Conservation (phyloP, 2,329 filamentous ascomycete genomes). For the Elsinoe ampelina region DNA sequence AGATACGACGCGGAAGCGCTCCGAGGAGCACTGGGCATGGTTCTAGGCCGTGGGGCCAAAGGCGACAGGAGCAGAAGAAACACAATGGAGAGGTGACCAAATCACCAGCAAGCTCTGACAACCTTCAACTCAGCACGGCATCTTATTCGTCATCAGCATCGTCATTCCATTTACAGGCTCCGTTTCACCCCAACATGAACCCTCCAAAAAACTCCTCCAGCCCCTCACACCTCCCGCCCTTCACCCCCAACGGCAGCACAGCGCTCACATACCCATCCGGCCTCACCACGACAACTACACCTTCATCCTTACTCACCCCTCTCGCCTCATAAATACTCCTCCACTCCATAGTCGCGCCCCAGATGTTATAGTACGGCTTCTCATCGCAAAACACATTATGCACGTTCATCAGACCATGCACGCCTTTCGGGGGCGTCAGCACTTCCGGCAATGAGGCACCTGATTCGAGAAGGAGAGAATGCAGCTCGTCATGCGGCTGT, state of each 20-base stretch:
- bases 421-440: slow-evolving; percentile 35
- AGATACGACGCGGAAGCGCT: slow-evolving; percentile 70
- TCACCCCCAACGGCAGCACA: slow-evolving; percentile 23
- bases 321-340: slow-evolving; percentile 45
- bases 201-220: slow-evolving; percentile 25
- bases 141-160: no score
- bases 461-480: slow-evolving; percentile 24
- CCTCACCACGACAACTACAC: slow-evolving; percentile 51
- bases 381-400: slow-evolving; percentile 41
- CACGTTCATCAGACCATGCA: slow-evolving; percentile 26
- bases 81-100: slow-evolving; percentile 35
- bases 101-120: not conserved
- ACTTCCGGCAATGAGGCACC: slow-evolving; percentile 27
- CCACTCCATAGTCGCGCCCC: slow-evolving; percentile 31
- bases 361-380: slow-evolving; percentile 27
- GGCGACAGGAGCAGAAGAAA: slow-evolving; percentile 48
- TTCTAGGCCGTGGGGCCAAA: slow-evolving; percentile 58
- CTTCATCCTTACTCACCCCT: slow-evolving; percentile 46
- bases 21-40: slow-evolving; percentile 63
- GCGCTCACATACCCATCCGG: slow-evolving; percentile 57
- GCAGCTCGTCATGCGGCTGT: slow-evolving; percentile 38
- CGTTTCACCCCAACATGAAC: slow-evolving; percentile 12
- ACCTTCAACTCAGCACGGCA: no score
- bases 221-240: slow-evolving; percentile 13
- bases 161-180: not conserved